Conservation (phyloP, 2,329 filamentous ascomycete genomes). For the Tolypocladium endophyticum region DNA sequence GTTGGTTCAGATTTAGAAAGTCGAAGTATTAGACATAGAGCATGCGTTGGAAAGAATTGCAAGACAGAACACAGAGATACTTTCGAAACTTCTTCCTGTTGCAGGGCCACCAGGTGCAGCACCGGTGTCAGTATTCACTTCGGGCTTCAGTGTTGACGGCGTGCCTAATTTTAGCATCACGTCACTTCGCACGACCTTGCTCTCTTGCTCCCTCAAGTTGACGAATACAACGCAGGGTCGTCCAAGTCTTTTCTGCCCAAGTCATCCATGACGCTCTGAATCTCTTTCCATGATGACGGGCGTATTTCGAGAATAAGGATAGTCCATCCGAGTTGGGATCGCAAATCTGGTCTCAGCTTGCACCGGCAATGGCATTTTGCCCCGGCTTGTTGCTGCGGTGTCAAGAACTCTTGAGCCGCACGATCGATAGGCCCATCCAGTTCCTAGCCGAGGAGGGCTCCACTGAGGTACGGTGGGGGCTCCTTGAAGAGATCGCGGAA, state of each 20-base stretch:
- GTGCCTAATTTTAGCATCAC: background rate
- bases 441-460: constrained; percentile 16
- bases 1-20: background rate
- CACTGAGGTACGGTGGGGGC: constrained; percentile 37
- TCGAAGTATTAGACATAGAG: background rate
- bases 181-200: background rate
- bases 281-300: constrained; percentile 17
- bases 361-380: constrained; percentile 22
- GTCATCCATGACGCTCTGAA: constrained; percentile 11
- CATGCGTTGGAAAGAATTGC: background rate
- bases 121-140: background rate
- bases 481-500: constrained; percentile 53
- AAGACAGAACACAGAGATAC: background rate
- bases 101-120: background rate
- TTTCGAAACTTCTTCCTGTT: too few species aligned
- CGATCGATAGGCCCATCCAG: constrained; percentile 14
- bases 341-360: constrained; percentile 10
- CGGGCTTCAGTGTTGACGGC: background rate
- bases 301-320: constrained; percentile 15
- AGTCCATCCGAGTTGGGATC: constrained; percentile 13
- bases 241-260: constrained; percentile 19
- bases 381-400: constrained; percentile 3
- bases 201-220: background rate
- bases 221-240: background rate
- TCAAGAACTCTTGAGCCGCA: constrained; percentile 13